Evolutionary conservation across 2,329 filamentous ascomycete genomes (phyloP), one percentile per base, ranked within the genome.

Genomic region (Corniculantispora saksenae): DNA sequence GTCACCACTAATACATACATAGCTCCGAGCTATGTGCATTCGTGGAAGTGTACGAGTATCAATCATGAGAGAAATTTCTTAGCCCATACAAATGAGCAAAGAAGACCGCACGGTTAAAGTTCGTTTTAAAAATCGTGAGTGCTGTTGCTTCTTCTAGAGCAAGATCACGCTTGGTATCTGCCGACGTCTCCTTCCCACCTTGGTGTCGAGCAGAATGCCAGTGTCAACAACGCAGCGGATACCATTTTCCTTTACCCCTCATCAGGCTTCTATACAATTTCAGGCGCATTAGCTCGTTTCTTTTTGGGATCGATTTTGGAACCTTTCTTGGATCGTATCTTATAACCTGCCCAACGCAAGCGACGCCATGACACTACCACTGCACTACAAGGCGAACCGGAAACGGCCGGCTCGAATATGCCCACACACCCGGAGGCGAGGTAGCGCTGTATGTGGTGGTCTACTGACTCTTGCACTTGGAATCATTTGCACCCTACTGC

Each of bases 311-410:
- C 66, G 40, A 60, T 69, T 70, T 70, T 70, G 68, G 67, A 68
- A 63, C 67, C 63, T 64, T 67, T 73, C 68, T 74, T 73, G 71
- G 68, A 65, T 68, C 64, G 62, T 67, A 73, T 70, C 58, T 68
- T 72, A 68, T 56, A 48, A 50, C 21, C 40, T 50, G 43, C 5
- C 7, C 32, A 2, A 58, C 10, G 10, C 32, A 12, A 32, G 19
- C 35, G 13, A 43, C 29, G n/a, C 21, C 54, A 64, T 58, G 61
- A 35, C 55, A 5, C 54, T 58, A 3, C 65, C 8, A 56, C 64
- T 23, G 23, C n/a, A 21, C 45, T 48, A 23, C 61, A 58, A 23
- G 12, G 7, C 21, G 57, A 15, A 27, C 58, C 25, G 21, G 68
- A 19, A 23, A 40, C 32, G 64, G 63, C 47, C 43, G 32, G 27